Evolutionary conservation across 202 grass and related monocot species (phyloP), one percentile per base, ranked within the genome.

Genomic region (Schoenoplectus tabernaemontani): DNA sequence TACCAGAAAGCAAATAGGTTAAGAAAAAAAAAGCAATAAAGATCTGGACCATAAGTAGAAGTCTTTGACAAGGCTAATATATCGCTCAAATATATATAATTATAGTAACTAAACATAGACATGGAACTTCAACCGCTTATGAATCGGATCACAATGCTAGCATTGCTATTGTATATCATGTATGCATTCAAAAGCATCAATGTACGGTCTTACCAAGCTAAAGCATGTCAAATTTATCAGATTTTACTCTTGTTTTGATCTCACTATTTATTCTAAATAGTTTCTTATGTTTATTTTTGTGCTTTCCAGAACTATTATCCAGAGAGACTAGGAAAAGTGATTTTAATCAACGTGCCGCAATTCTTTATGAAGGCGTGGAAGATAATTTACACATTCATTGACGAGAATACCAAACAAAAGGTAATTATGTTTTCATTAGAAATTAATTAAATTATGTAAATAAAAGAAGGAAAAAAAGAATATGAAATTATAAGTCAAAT

Each of bases 361-460:
- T 61, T 97, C 36, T 97, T 97, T 87, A 85, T 91, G 81, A 91
- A 88, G 87, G 87, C 84, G 5, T 97, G 93, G 93, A 93, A 93
- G 85, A 57, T 88, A 61, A 68, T 93, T 47, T 90, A 87, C 67
- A 91, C 90, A 2, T 97, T 97, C 76, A 89, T 97, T 64, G 93
- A 97, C 48, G 44, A 51, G 15, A 89, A 85, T 37, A 93, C 91
- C 37, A 90, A 77, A 67, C 83, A 93, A 26, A 97, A 97, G 91
- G 92, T 94, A 57, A 64, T 46, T 13, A 13, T 6, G 24, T 30
- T 76, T 50, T 4, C 0, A 38, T 8, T 20, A 20, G n/a, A 66
- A 41, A 4, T 7, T 20, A 3, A 66, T 39, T 26, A 24, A 24
- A 28, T 11, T 59, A 12, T 11, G 10, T 11, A 24, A 4, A 28